Evolutionary conservation across 345 rosid genomes (phyloP).

Genomic region (Salix suchowensis): DNA sequence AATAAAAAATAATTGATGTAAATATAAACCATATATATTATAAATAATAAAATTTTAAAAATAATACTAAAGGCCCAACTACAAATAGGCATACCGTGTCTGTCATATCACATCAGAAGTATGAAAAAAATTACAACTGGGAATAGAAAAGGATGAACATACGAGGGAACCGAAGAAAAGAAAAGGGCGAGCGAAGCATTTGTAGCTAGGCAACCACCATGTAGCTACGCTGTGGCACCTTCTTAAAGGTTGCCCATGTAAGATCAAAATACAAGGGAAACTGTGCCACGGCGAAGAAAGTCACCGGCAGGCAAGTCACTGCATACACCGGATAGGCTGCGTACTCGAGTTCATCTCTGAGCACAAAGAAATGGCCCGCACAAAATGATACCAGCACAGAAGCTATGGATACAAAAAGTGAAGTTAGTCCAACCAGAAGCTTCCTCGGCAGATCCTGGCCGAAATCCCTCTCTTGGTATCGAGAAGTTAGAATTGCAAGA

Average conservation of each 20-base stretch:
- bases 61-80: no score
- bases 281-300: conserved; percentile 35
- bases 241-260: conserved; percentile 33
- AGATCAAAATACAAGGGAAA: conserved; percentile 46
- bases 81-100: no score
- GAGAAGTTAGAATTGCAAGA: conserved; percentile 25
- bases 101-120: no score
- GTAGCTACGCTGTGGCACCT: conserved; percentile 40
- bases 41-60: no score
- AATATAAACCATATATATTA: no score
- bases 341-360: conserved; percentile 28
- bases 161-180: no score
- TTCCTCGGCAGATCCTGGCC: conserved; percentile 7
- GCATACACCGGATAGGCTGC: conserved; percentile 41
- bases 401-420: conserved; percentile 21
- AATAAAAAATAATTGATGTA: no score
- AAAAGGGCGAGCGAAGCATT: no score
- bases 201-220: not conserved
- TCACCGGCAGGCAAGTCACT: conserved; percentile 38
- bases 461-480: conserved; percentile 20
- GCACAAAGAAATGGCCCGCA: conserved; percentile 44
- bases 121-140: no score
- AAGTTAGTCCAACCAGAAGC: conserved; percentile 16
- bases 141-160: no score
- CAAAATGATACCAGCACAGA: conserved; percentile 38